phyloP scores from a whole-genome alignment of 2,329 filamentous ascomycete species.

The Fusarium sp. region DNA sequence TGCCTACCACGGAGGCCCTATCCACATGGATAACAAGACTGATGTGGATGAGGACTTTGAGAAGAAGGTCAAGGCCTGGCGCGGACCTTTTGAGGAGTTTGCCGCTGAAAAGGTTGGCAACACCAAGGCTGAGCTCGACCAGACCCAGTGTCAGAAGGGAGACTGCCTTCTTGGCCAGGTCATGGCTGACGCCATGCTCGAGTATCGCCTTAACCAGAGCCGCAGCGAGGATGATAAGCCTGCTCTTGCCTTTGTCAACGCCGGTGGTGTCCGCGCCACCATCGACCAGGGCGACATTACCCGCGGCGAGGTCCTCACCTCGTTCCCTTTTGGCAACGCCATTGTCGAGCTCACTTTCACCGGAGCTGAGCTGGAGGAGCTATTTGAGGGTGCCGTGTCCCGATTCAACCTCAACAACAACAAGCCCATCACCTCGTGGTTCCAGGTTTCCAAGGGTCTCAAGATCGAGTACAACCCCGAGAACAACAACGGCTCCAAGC shows the following conservation, averaged over 20 bases:
- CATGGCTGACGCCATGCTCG: slow-evolving; percentile 69
- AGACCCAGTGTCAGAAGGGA: slow-evolving; percentile 65
- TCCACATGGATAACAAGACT: slow-evolving; percentile 72
- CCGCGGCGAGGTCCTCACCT: slow-evolving; percentile 71
- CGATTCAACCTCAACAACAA: slow-evolving; percentile 66
- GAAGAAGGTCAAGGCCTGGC: slow-evolving; percentile 68
- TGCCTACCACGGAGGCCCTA: slow-evolving; percentile 71
- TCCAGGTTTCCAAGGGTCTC: slow-evolving; percentile 70
- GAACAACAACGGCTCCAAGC: slow-evolving; percentile 59
- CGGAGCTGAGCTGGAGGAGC: slow-evolving; percentile 66
- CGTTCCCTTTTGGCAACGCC: slow-evolving; percentile 75
- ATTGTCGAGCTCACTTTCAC: slow-evolving; percentile 67
- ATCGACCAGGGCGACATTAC: slow-evolving; percentile 72
- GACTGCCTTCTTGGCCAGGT: slow-evolving; percentile 71
- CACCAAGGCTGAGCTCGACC: slow-evolving; percentile 67
- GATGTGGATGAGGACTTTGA: slow-evolving; percentile 67
- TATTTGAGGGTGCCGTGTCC: slow-evolving; percentile 70
- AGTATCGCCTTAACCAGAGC: slow-evolving; percentile 66
- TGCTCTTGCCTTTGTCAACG: slow-evolving; percentile 72
- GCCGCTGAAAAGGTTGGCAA: slow-evolving; percentile 67
- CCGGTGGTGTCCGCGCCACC: slow-evolving; percentile 72
- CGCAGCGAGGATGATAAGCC: slow-evolving; percentile 49
- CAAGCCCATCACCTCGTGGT: slow-evolving; percentile 65
- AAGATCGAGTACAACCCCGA: slow-evolving; percentile 68
- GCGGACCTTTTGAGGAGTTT: slow-evolving; percentile 70